These are phyloP conservation scores for Pichia californica DNA, from an alignment of 805 yeast species.

Conservation along the genomic window DNA sequence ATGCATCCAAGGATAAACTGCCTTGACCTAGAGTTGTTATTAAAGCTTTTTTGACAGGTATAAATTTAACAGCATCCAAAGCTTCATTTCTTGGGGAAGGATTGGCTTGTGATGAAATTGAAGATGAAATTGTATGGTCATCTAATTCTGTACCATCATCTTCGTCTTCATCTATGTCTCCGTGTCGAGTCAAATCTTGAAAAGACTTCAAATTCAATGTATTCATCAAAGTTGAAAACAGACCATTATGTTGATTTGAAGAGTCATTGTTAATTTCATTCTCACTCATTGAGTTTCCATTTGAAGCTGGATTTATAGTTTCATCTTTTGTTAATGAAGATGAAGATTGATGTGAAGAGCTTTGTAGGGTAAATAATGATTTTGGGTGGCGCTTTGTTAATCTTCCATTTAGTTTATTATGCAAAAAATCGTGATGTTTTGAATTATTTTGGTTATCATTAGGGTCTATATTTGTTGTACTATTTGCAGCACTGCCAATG, in stretches of 20 bases:
- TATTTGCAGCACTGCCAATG: conserved; percentile 1
- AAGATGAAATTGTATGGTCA: conserved; percentile 9
- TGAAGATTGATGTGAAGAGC: conserved; percentile 7
- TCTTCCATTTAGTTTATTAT: neutral
- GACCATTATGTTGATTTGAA: conserved; percentile 13
- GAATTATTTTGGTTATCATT: neutral
- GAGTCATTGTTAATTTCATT: neutral
- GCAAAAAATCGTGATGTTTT: neutral
- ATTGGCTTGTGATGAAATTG: conserved; percentile 1
- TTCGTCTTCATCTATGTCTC: conserved; percentile 5
- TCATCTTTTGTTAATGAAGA: neutral
- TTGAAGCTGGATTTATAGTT: neutral
- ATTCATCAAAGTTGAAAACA: conserved; percentile 24
- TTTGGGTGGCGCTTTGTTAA: neutral
- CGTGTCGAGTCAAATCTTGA: conserved; percentile 7
- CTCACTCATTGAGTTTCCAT: neutral
- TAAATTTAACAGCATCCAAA: conserved; percentile 36
- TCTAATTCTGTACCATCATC: neutral
- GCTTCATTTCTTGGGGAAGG: conserved; percentile 1
- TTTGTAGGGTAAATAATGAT: neutral
- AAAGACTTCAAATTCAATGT: conserved; percentile 24
- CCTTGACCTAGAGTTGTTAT: conserved; percentile 46
- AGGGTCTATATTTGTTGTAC: too few relatives aligned
- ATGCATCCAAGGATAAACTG: conserved; percentile 32
- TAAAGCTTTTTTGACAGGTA: conserved; percentile 40